A percentile compares a stretch with the other conserved stretches of the same genome.
Conservation (phyloP, 139 green algal species). For the Tetradesmus lagerheimii region DNA sequence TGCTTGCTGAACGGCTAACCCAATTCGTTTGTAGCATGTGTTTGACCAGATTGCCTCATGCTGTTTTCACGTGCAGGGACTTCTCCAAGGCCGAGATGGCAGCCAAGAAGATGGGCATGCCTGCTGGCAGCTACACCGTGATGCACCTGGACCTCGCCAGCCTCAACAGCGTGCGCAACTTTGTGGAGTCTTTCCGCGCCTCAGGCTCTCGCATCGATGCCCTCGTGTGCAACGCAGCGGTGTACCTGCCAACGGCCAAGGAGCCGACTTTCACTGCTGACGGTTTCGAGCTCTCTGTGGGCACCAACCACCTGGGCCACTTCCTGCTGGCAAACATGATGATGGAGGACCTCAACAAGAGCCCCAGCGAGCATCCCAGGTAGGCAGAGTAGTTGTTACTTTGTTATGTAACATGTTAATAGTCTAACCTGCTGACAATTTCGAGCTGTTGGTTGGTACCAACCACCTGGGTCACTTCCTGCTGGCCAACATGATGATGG, state of each 20-base stretch:
- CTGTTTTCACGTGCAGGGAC: slow-evolving; percentile 56
- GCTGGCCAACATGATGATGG: slow-evolving; percentile 86
- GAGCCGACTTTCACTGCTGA: slow-evolving; percentile 91
- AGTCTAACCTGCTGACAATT: slow-evolving; percentile 79
- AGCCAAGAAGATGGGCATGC: slow-evolving; percentile 72
- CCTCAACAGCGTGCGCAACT: slow-evolving; percentile 85
- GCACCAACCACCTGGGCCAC: slow-evolving; percentile 95
- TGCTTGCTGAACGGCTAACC: too few species aligned
- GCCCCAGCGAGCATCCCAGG: slow-evolving; percentile 45
- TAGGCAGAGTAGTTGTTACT: neutral
- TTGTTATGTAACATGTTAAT: neutral
- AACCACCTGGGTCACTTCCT: slow-evolving; percentile 98
- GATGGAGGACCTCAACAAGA: slow-evolving; percentile 84
- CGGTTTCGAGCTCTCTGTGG: slow-evolving; percentile 89
- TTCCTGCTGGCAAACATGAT: slow-evolving; percentile 93
- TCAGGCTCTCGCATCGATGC: slow-evolving; percentile 79
- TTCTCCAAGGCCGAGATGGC: slow-evolving; percentile 78
- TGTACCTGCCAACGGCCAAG: slow-evolving; percentile 93
- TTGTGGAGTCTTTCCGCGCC: slow-evolving; percentile 82
- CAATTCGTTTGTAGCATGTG: too few species aligned
- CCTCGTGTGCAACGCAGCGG: slow-evolving; percentile 94
- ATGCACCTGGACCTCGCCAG: slow-evolving; percentile 89
- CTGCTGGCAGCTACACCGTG: slow-evolving; percentile 79
- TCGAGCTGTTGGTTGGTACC: slow-evolving; percentile 83
- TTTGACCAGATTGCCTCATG: too few species aligned